Conservation (phyloP, 805 yeast genomes). For the Alloascoidea hylecoeti region DNA sequence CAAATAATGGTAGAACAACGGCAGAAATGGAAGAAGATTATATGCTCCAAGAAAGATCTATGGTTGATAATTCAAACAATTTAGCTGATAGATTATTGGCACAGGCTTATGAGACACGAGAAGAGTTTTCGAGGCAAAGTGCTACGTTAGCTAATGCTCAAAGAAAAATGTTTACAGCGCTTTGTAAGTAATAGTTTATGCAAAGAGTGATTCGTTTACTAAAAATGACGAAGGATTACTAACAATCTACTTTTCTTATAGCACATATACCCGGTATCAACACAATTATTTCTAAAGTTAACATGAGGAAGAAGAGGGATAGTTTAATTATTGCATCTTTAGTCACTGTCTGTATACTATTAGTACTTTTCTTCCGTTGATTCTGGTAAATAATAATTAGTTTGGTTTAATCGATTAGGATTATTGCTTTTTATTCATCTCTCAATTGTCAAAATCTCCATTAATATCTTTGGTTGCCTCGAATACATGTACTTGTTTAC, state of each 20-base stretch:
- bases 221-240: too few relatives aligned
- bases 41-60: constrained; percentile 58
- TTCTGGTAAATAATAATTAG: too few relatives aligned
- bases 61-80: constrained; percentile 60
- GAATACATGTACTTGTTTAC: too few relatives aligned
- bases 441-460: too few relatives aligned
- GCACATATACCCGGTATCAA: constrained; percentile 69
- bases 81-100: constrained; percentile 67
- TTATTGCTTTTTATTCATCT: too few relatives aligned
- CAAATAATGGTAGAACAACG: not conserved
- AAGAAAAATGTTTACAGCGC: constrained; percentile 40
- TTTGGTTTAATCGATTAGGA: too few relatives aligned
- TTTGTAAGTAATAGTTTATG: constrained; percentile 20
- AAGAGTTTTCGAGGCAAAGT: constrained; percentile 66
- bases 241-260: not conserved
- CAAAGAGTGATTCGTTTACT: not conserved
- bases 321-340: constrained; percentile 69
- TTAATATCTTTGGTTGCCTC: too few relatives aligned
- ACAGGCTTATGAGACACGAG: constrained; percentile 87
- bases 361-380: constrained; percentile 41
- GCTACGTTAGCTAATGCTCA: constrained; percentile 49
- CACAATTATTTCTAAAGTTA: constrained; percentile 61
- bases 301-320: constrained; percentile 81
- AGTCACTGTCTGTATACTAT: constrained; percentile 57
- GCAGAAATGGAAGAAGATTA: constrained; percentile 44